Evolutionary conservation across 176 grass and related monocot genomes (phyloP).

Genomic region (Zoysia pacifica): DNA sequence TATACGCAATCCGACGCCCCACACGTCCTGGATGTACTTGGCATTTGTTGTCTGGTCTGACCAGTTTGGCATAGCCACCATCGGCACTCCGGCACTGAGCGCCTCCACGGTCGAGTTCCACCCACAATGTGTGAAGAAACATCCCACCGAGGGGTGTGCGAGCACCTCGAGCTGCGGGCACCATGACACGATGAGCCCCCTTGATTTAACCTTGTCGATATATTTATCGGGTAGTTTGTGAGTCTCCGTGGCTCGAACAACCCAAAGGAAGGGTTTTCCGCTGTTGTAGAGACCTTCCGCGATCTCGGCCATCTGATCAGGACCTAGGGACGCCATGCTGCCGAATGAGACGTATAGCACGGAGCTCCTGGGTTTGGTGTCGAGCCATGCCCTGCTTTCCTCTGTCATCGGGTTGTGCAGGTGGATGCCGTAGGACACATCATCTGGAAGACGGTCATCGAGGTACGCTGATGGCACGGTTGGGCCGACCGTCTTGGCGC

Average conservation of each 20-base stretch:
- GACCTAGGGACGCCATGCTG: conserved; percentile 39
- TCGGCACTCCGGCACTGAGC: conserved; percentile 22
- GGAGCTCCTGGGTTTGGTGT: conserved; percentile 23
- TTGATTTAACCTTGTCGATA: background rate
- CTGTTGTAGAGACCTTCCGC: conserved; percentile 37
- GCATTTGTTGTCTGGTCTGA: conserved; percentile 73
- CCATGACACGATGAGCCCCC: conserved; percentile 53
- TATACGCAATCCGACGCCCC: conserved; percentile 52
- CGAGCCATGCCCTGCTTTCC: conserved; percentile 40
- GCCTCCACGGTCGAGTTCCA: conserved; percentile 72
- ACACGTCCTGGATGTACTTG: conserved; percentile 64
- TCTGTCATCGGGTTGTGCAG: conserved; percentile 29
- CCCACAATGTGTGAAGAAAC: conserved; percentile 70
- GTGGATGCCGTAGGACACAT: conserved; percentile 44
- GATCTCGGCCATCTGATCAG: conserved; percentile 52
- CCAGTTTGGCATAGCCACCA: conserved; percentile 62
- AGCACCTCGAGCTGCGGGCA: conserved; percentile 69
- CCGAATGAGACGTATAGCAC: conserved; percentile 68
- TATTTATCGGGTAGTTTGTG: conserved; percentile 33
- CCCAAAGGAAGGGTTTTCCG: conserved; percentile 64
- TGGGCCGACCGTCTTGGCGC: conserved; percentile 30
- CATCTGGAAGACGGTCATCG: conserved; percentile 22
- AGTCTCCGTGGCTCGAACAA: conserved; percentile 36
- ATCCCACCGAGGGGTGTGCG: conserved; percentile 48
- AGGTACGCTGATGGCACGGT: conserved; percentile 38